These are phyloP conservation scores for Amoeboaphelidium protococcarum DNA, from an alignment of 371 early-diverging fungal species.

Conservation along the genomic window DNA sequence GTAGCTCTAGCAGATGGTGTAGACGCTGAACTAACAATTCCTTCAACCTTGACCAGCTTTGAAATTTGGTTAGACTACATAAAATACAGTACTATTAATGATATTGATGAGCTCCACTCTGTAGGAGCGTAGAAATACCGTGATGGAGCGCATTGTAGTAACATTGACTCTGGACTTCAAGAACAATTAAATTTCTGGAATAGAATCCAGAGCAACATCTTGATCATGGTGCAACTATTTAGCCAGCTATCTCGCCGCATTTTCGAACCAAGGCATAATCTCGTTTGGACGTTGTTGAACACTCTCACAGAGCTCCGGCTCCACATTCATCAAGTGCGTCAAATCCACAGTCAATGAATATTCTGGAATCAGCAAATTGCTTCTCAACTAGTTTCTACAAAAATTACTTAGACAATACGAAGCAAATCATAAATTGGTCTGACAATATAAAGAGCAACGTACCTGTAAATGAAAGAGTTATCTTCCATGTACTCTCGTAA, in stretches of 20 bases:
- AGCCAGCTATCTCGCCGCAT: neutral
- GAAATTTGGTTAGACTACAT: conserved; percentile 59
- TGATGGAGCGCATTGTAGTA: neutral
- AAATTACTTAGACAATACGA: no score
- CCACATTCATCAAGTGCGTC: neutral
- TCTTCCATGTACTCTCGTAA: neutral
- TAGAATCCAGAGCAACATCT: neutral
- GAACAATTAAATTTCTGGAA: neutral
- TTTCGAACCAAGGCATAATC: neutral
- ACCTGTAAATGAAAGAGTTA: neutral
- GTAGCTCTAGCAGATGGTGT: conserved; percentile 71
- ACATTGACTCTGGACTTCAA: neutral
- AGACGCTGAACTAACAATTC: conserved; percentile 89
- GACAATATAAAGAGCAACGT: neutral
- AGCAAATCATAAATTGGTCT: neutral
- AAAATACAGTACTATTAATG: no score
- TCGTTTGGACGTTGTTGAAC: neutral
- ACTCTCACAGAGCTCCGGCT: neutral
- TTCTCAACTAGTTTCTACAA: neutral
- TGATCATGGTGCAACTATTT: neutral
- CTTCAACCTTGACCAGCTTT: conserved; percentile 79
- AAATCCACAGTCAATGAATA: neutral
- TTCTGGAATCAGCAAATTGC: neutral
- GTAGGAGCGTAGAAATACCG: neutral
- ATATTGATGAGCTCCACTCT: no score